phyloP scores from a whole-genome alignment of 1,284 basidiomycete genomes.

The Phellinidium pouzarii region DNA sequence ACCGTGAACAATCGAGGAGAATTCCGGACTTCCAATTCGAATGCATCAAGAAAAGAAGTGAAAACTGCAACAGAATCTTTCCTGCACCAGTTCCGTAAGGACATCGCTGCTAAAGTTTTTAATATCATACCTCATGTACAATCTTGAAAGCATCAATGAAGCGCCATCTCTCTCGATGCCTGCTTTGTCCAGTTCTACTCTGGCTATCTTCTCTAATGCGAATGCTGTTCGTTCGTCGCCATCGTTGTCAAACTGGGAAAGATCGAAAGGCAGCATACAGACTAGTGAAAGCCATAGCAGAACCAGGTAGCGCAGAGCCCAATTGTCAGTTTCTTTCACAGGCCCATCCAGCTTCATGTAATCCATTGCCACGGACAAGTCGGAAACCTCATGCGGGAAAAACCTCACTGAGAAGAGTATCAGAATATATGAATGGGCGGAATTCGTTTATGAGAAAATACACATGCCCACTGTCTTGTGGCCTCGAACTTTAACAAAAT shows the following conservation, averaged over 20 bases:
- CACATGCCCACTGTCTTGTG: slow-evolving; percentile 87
- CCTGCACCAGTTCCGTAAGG: slow-evolving; percentile 32
- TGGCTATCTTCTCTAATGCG: slow-evolving; percentile 54
- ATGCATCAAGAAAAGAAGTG: slow-evolving; percentile 57
- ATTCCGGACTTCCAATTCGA: slow-evolving; percentile 32
- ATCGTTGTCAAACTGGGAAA: slow-evolving; percentile 74
- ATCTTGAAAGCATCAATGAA: slow-evolving; percentile 60
- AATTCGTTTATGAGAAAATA: slow-evolving; percentile 6
- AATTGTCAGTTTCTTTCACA: slow-evolving; percentile 41
- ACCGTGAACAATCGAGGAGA: slow-evolving; percentile 48
- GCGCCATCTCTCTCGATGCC: slow-evolving; percentile 83
- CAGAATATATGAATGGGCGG: slow-evolving; percentile 9
- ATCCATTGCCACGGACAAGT: slow-evolving; percentile 70
- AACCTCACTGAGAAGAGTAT: slow-evolving; percentile 61
- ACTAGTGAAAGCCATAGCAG: slow-evolving; percentile 93
- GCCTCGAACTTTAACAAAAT: slow-evolving; percentile 85
- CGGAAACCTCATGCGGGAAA: slow-evolving; percentile 85
- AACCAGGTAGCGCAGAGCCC: slow-evolving; percentile 81
- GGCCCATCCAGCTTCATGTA: slow-evolving; percentile 52
- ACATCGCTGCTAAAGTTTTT: not conserved
- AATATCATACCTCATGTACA: slow-evolving; percentile 65
- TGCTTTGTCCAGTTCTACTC: slow-evolving; percentile 54
- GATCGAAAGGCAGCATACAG: slow-evolving; percentile 90
- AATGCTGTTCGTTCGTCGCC: slow-evolving; percentile 44
- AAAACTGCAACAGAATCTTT: slow-evolving; percentile 54